Base-by-base conservation (phyloP, 371 early-diverging fungal species). In the Mortierella sp. region DNA sequence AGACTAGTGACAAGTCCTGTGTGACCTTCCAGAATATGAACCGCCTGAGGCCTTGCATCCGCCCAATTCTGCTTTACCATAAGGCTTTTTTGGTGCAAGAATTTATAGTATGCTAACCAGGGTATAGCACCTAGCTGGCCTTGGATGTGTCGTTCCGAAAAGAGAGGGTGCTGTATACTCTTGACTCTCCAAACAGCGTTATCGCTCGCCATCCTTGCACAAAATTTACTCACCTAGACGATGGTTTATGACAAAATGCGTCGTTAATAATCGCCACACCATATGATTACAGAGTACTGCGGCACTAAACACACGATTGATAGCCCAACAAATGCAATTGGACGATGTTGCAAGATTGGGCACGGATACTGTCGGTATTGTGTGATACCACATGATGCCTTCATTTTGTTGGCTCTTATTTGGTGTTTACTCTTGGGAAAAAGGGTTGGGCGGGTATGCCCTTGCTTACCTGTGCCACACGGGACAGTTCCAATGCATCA, bases 11-110 rank as follows among this genome's bases (percentile, higher is more conserved):
- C 63, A 14, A 80, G 71, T 8, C 81, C 75, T 1, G 81, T 72
- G 40, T 80, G 81, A 28, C 75, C 81, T 22, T 80, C 81, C 16
- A 80, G 67, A 22, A 80, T 69, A 72, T 72, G 62, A 30, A 80
- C 70, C 0, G 81, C 64, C 39, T 80, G 72, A 1, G 81, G 81
- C 24, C 49, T 20, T 16, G 81, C 81, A n/a, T 72, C 62, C 1
- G 68, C 62, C 81, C 81, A 80, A 37, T 80, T 75, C 28, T 66
- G 65, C 51, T 80, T 70, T 24, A 75, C 49, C 0, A n/a, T 18
- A 5, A 45, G 63, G 16, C 73, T 69, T 22, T 58, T 72, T 28
- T 43, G 52, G 55, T 80, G 72, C 58, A 80, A 26, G 65, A 57
- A 75, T 37, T 72, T 68, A 66, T 72, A 80, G 30, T 75, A 75